Evolutionary conservation across 2,329 filamentous ascomycete species (phyloP).

Genomic region (Nothopassalora personata): DNA sequence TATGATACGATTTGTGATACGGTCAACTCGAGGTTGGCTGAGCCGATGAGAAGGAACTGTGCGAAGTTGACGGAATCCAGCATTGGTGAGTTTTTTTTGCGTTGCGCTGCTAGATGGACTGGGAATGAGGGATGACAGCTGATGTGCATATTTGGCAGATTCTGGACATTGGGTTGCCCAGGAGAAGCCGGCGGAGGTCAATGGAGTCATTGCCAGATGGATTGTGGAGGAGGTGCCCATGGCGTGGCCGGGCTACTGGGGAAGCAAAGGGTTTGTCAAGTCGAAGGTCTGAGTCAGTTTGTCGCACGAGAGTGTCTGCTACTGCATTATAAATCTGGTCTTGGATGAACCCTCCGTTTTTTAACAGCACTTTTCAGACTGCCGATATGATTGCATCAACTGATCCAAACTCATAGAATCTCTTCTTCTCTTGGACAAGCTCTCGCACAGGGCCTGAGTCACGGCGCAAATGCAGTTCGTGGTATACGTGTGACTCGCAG

Average conservation of each 20-base stretch:
- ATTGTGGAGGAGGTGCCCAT: conserved; percentile 18
- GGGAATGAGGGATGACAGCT: no score
- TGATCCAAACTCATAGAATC: no score
- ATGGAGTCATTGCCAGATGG: conserved; percentile 23
- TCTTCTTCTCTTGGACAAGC: no score
- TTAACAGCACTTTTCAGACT: no score
- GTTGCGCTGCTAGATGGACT: conserved; percentile 19
- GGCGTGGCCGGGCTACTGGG: conserved; percentile 22
- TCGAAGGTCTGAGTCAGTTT: not conserved
- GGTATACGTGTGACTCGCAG: no score
- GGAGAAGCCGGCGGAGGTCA: conserved; percentile 27
- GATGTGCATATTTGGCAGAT: conserved; percentile 6
- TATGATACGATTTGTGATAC: conserved; percentile 39
- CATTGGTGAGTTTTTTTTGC: conserved; percentile 30
- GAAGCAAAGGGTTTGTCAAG: conserved; percentile 11
- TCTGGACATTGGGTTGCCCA: conserved; percentile 26
- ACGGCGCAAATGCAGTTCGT: no score
- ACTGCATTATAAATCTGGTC: not conserved
- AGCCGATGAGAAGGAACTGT: conserved; percentile 33
- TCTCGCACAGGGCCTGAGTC: no score
- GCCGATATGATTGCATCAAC: no score
- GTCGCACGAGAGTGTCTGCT: not conserved
- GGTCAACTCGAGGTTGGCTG: conserved; percentile 29
- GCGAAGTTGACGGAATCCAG: conserved; percentile 40
- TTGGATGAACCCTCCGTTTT: not conserved